phyloP scores from a whole-genome alignment of 164 flowering plant genomes.

The Aristolochia contorta region DNA sequence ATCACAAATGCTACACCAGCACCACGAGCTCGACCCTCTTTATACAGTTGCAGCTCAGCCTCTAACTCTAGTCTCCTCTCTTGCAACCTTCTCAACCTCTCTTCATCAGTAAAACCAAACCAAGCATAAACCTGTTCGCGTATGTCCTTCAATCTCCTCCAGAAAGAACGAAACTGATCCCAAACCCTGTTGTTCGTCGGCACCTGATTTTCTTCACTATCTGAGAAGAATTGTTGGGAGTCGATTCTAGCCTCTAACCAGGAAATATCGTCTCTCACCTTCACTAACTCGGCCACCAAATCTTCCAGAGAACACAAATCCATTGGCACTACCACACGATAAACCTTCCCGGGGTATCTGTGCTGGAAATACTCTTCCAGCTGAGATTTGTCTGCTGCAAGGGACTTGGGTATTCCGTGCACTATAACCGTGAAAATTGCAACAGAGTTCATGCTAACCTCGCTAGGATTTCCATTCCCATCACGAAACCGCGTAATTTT shows the following conservation, averaged over 20 bases:
- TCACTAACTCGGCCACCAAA: conserved; percentile 57
- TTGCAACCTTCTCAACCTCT: conserved; percentile 60
- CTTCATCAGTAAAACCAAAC: conserved; percentile 76
- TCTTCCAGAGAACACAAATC: conserved; percentile 91
- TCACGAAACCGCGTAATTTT: conserved; percentile 80
- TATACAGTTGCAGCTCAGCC: conserved; percentile 59
- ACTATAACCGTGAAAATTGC: conserved; percentile 84
- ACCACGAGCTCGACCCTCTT: conserved; percentile 78
- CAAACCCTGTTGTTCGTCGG: conserved; percentile 21
- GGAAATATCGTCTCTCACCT: conserved; percentile 69
- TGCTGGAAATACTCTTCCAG: conserved; percentile 73
- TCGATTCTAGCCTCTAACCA: conserved; percentile 76
- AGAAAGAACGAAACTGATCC: conserved; percentile 16
- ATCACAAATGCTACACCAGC: conserved; percentile 96
- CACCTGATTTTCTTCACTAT: conserved; percentile 21
- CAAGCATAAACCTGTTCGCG: conserved; percentile 30
- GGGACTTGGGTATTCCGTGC: conserved; percentile 69
- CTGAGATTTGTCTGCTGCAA: conserved; percentile 48
- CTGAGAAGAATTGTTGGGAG: conserved; percentile 33
- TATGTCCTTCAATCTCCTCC: conserved; percentile 30
- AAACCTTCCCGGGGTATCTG: conserved; percentile 90
- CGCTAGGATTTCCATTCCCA: conserved; percentile 70
- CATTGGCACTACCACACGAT: conserved; percentile 73
- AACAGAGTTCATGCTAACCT: conserved; percentile 45
- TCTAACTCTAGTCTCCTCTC: conserved; percentile 67